phyloP scores from a whole-genome alignment of 306 rosid species.

The Dryas alaskensis region DNA sequence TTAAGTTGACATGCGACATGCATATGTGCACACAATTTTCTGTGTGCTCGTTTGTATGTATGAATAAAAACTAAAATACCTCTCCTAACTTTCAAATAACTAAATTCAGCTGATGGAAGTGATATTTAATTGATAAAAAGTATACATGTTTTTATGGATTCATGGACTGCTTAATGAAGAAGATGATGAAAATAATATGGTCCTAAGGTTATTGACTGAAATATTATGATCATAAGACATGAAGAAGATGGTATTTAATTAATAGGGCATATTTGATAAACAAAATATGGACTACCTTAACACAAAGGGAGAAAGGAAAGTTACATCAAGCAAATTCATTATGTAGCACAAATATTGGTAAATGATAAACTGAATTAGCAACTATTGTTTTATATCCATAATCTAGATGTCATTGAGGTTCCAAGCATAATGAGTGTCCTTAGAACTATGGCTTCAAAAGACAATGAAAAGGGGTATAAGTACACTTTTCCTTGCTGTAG shows the following conservation, averaged over 20 bases:
- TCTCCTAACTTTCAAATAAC: background rate
- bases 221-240: background rate
- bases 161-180: background rate
- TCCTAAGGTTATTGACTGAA: background rate
- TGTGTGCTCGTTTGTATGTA: background rate
- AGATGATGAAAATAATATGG: background rate
- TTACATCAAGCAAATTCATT: too few species aligned
- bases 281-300: background rate
- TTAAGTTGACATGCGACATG: too few species aligned
- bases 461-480: too few species aligned
- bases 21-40: too few species aligned
- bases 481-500: too few species aligned
- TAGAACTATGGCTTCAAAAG: too few species aligned
- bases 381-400: too few species aligned
- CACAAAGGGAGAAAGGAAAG: too few species aligned
- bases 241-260: background rate
- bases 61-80: background rate
- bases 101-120: background rate
- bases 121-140: background rate
- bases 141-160: background rate
- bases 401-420: too few species aligned
- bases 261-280: slow-evolving; percentile 8
- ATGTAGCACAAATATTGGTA: too few species aligned
- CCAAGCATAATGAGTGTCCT: too few species aligned
- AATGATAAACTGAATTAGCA: too few species aligned